Evolutionary conservation across 257 asterid species (phyloP).

Genomic region (Solanum etuberosum): DNA sequence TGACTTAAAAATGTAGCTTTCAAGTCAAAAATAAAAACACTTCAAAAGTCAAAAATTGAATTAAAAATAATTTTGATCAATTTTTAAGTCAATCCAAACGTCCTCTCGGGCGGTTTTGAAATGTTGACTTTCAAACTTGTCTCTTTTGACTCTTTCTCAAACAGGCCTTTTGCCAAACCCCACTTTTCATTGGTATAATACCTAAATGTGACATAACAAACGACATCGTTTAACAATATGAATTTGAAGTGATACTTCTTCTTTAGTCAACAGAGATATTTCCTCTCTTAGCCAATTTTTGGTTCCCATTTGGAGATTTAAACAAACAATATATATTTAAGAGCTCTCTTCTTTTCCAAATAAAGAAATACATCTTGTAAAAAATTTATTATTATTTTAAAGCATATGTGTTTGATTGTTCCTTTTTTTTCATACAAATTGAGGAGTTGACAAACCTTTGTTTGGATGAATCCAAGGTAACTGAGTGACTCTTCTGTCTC

Average conservation of each 20-base stretch:
- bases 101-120: no score
- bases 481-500: not conserved
- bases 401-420: not conserved
- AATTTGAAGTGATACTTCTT: not conserved
- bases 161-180: not conserved
- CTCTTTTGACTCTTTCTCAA: not conserved
- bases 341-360: not conserved
- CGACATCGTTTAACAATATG: not conserved
- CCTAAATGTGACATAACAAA: not conserved
- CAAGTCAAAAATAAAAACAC: no score
- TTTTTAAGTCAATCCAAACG: no score
- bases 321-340: not conserved
- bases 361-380: not conserved
- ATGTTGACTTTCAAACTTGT: not conserved
- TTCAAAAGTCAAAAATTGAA: no score
- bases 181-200: not conserved
- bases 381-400: not conserved
- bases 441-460: not conserved
- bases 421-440: not conserved
- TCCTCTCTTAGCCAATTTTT: not conserved
- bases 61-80: no score
- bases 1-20: no score
- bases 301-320: not conserved
- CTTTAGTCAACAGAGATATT: not conserved
- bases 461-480: slow-evolving; percentile 4